Conservation (phyloP, 2,329 filamentous ascomycete species). For the Diplodia mutila region DNA sequence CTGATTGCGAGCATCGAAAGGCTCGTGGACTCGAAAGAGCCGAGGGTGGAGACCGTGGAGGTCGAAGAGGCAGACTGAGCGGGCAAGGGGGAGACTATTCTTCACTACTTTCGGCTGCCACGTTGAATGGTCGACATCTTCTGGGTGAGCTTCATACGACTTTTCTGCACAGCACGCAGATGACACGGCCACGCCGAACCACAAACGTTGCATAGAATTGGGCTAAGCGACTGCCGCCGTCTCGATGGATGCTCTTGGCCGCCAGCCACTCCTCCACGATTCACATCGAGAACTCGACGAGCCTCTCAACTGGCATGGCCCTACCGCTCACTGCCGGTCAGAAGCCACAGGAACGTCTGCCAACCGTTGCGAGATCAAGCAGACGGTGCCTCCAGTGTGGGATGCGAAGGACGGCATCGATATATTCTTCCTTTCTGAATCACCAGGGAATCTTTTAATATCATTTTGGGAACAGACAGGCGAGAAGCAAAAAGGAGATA, state of each 20-base stretch:
- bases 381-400: not conserved
- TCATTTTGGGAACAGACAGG: not conserved
- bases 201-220: not conserved
- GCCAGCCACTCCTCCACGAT: not conserved
- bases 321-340: not conserved
- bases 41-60: not conserved
- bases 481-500: too few species aligned
- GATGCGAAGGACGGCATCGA: not conserved
- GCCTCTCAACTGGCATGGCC: not conserved
- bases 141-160: not conserved
- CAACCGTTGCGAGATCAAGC: not conserved
- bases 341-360: not conserved
- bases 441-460: not conserved
- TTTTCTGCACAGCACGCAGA: not conserved
- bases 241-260: not conserved
- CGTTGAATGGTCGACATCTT: not conserved
- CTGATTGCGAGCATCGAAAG: conserved; percentile 32
- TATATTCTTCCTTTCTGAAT: not conserved
- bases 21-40: conserved; percentile 6
- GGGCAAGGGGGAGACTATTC: not conserved
- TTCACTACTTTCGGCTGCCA: not conserved
- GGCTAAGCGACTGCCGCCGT: not conserved
- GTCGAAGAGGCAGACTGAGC: not conserved
- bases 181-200: not conserved
- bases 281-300: not conserved